phyloP scores from a whole-genome alignment of 2,329 filamentous ascomycete genomes.

The Cordyceps cateniannulata region DNA sequence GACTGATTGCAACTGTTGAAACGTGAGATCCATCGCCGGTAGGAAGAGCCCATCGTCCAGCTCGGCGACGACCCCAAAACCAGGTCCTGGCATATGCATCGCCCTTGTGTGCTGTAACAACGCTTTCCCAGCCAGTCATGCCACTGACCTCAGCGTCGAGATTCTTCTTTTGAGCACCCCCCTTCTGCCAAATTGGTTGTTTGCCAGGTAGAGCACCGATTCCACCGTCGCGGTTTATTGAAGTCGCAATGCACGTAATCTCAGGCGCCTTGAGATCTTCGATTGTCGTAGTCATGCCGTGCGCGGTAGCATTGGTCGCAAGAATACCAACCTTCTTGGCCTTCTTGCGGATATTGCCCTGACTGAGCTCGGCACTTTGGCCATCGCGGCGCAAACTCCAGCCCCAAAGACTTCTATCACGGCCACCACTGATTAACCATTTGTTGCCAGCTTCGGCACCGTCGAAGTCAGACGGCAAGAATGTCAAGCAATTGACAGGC shows the following conservation, averaged over 20 bases:
- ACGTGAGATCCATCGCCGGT: constrained; percentile 81
- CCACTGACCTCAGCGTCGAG: constrained; percentile 65
- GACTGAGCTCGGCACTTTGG: constrained; percentile 88
- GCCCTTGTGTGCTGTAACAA: constrained; percentile 84
- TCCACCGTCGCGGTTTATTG: constrained; percentile 87
- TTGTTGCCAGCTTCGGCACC: constrained; percentile 84
- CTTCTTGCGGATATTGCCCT: constrained; percentile 81
- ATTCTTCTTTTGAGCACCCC: constrained; percentile 53
- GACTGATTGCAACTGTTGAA: constrained; percentile 77
- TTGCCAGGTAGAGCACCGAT: constrained; percentile 78
- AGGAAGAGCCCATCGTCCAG: constrained; percentile 86
- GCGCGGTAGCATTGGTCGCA: constrained; percentile 46
- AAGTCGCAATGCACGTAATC: constrained; percentile 86
- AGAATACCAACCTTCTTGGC: constrained; percentile 80
- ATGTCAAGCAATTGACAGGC: constrained; percentile 73
- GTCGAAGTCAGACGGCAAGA: constrained; percentile 83
- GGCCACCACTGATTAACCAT: constrained; percentile 85
- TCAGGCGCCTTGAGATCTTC: constrained; percentile 82
- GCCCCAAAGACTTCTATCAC: constrained; percentile 89
- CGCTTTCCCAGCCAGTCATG: constrained; percentile 92
- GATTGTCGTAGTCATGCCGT: constrained; percentile 57
- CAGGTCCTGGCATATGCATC: constrained; percentile 85
- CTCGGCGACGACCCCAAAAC: constrained; percentile 95
- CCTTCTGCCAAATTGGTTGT: constrained; percentile 78
- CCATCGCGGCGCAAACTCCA: constrained; percentile 93